Base-by-base conservation (phyloP, 495 filamentous ascomycete genomes). In the Aspergillus cristatus region DNA sequence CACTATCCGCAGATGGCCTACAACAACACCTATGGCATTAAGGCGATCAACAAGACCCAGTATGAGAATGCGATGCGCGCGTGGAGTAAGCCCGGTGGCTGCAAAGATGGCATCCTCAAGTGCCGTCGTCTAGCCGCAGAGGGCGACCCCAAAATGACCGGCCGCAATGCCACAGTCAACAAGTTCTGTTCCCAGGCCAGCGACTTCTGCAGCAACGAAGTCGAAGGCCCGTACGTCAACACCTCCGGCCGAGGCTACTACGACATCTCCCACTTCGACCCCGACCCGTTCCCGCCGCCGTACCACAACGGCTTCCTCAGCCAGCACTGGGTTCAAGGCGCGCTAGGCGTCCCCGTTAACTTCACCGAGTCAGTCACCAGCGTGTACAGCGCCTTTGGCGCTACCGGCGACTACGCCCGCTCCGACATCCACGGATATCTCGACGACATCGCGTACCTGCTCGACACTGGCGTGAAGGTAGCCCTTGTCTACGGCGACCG, bases 21-120 rank as follows among this genome's bases (percentile, higher is more conserved):
- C 33, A 78, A 79, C 57, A 94, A 91, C 48, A 82, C 82, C 3
- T 93, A 87, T 47, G 77, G 76, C 7, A 72, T 89, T 18, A 51
- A 76, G 39, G 65, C 77, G 0, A 72, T 86, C 48, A 81, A 75
- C 46, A 52, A 71, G 18, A 72, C 59, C 24, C 47, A 65, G 11
- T 77, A 73, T 38, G 47, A 69, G n/a, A 38, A 44, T 7, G 60
- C 65, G 18, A 58, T 76, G 35, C 41, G 76, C 11, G 62, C 61
- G 3, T 73, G 58, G 49, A 63, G 67, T 38, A 61, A 60, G 32
- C 50, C 63, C 0, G 77, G 71, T 3, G 82, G 81, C 36, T 84
- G 81, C 52, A 57, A 75, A 17, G 80, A 82, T 37, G 57, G 58
- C 38, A 68, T 81, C 31, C 50, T 60, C 4, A 34, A 68, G 17